phyloP scores from a whole-genome alignment of 2,329 filamentous ascomycete species.

The Chrysoporthe puriensis region DNA sequence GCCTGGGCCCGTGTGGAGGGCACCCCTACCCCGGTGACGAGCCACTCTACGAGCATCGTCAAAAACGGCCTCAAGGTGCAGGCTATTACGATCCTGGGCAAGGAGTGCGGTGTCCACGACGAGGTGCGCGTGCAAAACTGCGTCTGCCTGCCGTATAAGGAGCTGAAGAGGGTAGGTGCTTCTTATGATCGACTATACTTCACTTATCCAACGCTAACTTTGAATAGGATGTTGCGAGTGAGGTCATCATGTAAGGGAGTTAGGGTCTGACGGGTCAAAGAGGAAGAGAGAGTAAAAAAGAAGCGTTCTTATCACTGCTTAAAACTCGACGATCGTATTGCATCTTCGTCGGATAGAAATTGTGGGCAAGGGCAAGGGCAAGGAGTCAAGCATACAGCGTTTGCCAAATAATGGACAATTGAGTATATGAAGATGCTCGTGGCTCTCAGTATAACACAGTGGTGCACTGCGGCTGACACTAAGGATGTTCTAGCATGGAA shows the following conservation, averaged over 20 bases:
- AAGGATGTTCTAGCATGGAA: background rate
- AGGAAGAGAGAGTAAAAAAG: background rate
- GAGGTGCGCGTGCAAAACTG: slow-evolving; percentile 98
- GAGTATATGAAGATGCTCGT: background rate
- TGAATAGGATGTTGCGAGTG: slow-evolving; percentile 75
- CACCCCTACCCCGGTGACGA: slow-evolving; percentile 82
- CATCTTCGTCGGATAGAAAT: background rate
- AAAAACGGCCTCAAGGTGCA: slow-evolving; percentile 99
- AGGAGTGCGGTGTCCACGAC: slow-evolving; percentile 92
- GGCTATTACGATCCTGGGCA: slow-evolving; percentile 95
- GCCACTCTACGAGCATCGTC: slow-evolving; percentile 90
- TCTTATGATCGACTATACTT: background rate
- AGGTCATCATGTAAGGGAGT: slow-evolving; percentile 64
- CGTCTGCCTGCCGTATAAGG: slow-evolving; percentile 96
- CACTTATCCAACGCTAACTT: slow-evolving; percentile 1
- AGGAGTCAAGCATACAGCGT: background rate
- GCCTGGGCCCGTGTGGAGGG: slow-evolving; percentile 99
- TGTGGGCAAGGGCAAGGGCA: background rate
- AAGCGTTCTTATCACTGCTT: background rate
- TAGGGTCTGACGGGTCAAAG: background rate
- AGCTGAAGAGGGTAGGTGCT: slow-evolving; percentile 84
- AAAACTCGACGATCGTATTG: background rate
- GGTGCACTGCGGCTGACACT: background rate
- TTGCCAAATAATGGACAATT: background rate
- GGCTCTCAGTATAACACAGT: background rate